Percentiles rank a stretch among this genome's conserved stretches.
These are phyloP conservation scores for Primulina tabacum DNA, from an alignment of 257 asterid species.

Conservation along the genomic window DNA sequence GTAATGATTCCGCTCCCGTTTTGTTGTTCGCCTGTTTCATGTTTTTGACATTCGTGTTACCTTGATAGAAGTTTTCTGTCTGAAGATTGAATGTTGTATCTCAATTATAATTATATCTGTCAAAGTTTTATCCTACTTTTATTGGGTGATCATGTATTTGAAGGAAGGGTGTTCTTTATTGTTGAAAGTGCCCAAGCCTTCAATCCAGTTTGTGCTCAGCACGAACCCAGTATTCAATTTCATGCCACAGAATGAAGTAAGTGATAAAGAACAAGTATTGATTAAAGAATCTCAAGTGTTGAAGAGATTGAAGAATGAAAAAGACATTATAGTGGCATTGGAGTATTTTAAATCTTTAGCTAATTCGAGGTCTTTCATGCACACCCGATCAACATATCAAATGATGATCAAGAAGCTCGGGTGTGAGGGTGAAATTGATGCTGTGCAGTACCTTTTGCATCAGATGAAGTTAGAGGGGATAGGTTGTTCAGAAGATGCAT, in stretches of 20 bases:
- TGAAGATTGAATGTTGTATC: not conserved
- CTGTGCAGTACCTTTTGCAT: slow-evolving; percentile 74
- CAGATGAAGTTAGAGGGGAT: slow-evolving; percentile 81
- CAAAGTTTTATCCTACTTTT: not conserved
- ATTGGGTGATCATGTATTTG: slow-evolving; percentile 43
- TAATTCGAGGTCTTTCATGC: slow-evolving; percentile 62
- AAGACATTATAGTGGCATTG: slow-evolving; percentile 44
- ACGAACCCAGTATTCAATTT: slow-evolving; percentile 35
- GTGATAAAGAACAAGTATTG: slow-evolving; percentile 27
- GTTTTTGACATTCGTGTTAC: not conserved
- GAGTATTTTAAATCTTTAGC: slow-evolving; percentile 63
- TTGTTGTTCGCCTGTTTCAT: not conserved
- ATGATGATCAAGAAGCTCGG: slow-evolving; percentile 75
- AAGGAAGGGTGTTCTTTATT: slow-evolving; percentile 66
- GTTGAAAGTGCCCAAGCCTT: slow-evolving; percentile 60
- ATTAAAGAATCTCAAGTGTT: slow-evolving; percentile 61
- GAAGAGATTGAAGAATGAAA: slow-evolving; percentile 47
- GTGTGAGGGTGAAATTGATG: slow-evolving; percentile 50
- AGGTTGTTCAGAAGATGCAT: slow-evolving; percentile 58
- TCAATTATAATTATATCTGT: slow-evolving; percentile 8
- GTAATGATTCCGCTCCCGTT: not conserved
- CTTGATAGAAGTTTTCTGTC: not conserved
- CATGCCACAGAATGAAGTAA: slow-evolving; percentile 18
- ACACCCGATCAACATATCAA: slow-evolving; percentile 63
- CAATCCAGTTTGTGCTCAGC: slow-evolving; percentile 59